Evolutionary conservation across 1,284 basidiomycete species (phyloP).

Genomic region (Cryptococcus sp.): DNA sequence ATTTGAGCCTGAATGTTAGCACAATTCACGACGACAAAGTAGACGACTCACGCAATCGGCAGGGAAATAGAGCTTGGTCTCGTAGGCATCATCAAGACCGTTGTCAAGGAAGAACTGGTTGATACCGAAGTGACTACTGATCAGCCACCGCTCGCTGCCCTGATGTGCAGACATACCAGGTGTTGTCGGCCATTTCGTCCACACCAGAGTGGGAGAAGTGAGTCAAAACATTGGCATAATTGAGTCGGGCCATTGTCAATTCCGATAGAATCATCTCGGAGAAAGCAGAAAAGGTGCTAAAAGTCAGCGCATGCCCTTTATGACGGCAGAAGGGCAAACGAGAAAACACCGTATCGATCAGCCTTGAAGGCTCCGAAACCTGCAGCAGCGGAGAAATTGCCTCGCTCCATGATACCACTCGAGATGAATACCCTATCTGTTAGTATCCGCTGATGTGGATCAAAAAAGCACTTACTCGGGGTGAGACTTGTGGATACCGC

Average conservation of each 20-base stretch:
- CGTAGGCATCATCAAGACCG: constrained; percentile 66
- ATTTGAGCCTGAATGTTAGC: constrained; percentile 56
- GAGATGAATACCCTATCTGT: constrained; percentile 60
- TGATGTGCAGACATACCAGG: constrained; percentile 56
- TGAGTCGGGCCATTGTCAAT: constrained; percentile 81
- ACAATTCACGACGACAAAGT: background rate
- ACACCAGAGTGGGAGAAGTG: constrained; percentile 85
- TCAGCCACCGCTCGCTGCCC: background rate
- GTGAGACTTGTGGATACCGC: constrained; percentile 77
- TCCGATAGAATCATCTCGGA: constrained; percentile 82
- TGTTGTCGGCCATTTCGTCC: constrained; percentile 72
- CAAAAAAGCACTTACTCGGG: constrained; percentile 53
- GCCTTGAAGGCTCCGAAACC: constrained; percentile 62
- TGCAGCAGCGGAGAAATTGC: constrained; percentile 76
- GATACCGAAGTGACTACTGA: constrained; percentile 50
- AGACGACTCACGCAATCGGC: constrained; percentile 55
- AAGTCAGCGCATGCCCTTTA: constrained; percentile 30
- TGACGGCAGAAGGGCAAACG: constrained; percentile 1
- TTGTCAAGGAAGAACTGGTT: constrained; percentile 82
- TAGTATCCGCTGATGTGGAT: background rate
- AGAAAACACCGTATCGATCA: constrained; percentile 20
- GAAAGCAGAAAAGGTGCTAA: constrained; percentile 83
- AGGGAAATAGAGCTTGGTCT: constrained; percentile 75
- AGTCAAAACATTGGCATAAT: constrained; percentile 75
- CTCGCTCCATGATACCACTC: constrained; percentile 77